Evolutionary conservation across 176 grass and related monocot species (phyloP).

Genomic region (Musa troglodytarum): DNA sequence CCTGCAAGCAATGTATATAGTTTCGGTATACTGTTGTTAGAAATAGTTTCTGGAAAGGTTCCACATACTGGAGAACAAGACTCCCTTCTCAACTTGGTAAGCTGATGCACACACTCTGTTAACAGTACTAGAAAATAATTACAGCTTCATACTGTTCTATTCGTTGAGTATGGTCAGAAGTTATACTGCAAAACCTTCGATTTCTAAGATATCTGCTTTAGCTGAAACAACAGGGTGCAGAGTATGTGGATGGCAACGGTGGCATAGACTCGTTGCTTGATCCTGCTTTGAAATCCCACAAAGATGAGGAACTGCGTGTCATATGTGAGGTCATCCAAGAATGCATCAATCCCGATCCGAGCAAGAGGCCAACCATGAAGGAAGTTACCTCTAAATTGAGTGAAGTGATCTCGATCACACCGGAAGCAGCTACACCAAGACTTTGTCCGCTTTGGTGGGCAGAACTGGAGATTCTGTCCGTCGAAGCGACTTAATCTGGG

Average conservation of each 20-base stretch:
- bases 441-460: constrained; percentile 99
- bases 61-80: constrained; percentile 51
- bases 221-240: constrained; percentile 48
- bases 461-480: constrained; percentile 95
- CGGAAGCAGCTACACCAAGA: constrained; percentile 72
- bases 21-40: constrained; percentile 82
- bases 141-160: background rate
- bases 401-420: constrained; percentile 52
- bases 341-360: constrained; percentile 59
- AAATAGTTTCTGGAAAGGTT: constrained; percentile 88
- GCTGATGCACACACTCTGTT: background rate
- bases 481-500: constrained; percentile 69
- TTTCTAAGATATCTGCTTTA: background rate
- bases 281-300: constrained; percentile 54
- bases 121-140: background rate
- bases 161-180: background rate
- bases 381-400: constrained; percentile 50
- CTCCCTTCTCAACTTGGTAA: constrained; percentile 68
- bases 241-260: constrained; percentile 50
- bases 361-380: constrained; percentile 71
- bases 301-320: constrained; percentile 55
- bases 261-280: constrained; percentile 58
- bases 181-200: background rate
- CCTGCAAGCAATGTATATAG: constrained; percentile 77
- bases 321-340: constrained; percentile 72